phyloP scores from a whole-genome alignment of 176 grass and related monocot species.

The Triticum turgidum region DNA sequence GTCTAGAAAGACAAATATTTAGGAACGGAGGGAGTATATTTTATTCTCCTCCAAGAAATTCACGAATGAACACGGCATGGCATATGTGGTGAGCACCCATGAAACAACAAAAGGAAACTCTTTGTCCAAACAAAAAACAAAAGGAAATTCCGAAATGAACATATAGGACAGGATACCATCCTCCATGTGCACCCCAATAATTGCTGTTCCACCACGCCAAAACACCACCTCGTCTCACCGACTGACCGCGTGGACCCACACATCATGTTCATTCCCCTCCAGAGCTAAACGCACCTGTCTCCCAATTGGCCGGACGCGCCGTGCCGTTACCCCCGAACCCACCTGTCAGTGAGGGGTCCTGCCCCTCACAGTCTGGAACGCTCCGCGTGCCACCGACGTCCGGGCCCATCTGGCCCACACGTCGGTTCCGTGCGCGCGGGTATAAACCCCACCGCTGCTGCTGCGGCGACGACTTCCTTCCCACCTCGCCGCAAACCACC shows the following conservation, averaged over 20 bases:
- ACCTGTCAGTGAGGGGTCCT: not conserved
- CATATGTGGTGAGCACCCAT: too few relatives aligned
- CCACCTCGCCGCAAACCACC: slow-evolving; percentile 26
- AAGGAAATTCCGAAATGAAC: not conserved
- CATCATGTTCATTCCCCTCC: not conserved
- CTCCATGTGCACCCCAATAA: slow-evolving; percentile 39
- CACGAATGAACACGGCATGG: not conserved
- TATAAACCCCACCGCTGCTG: slow-evolving; percentile 35
- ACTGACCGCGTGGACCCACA: slow-evolving; percentile 18
- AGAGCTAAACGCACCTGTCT: not conserved
- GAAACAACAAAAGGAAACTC: not conserved
- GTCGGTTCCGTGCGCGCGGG: not conserved
- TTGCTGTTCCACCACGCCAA: slow-evolving; percentile 12
- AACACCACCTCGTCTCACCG: not conserved
- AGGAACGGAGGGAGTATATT: not conserved
- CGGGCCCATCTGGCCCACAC: not conserved
- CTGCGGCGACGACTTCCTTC: not conserved
- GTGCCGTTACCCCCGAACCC: slow-evolving; percentile 29
- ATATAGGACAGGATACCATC: slow-evolving; percentile 21
- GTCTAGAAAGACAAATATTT: too few relatives aligned
- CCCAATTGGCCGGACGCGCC: slow-evolving; percentile 20
- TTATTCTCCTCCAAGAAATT: not conserved
- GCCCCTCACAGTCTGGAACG: slow-evolving; percentile 5
- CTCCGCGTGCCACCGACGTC: not conserved
- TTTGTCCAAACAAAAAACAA: too few relatives aligned